Conservation (phyloP, 495 filamentous ascomycete species). For the Penicillium macrosclerotiorum region DNA sequence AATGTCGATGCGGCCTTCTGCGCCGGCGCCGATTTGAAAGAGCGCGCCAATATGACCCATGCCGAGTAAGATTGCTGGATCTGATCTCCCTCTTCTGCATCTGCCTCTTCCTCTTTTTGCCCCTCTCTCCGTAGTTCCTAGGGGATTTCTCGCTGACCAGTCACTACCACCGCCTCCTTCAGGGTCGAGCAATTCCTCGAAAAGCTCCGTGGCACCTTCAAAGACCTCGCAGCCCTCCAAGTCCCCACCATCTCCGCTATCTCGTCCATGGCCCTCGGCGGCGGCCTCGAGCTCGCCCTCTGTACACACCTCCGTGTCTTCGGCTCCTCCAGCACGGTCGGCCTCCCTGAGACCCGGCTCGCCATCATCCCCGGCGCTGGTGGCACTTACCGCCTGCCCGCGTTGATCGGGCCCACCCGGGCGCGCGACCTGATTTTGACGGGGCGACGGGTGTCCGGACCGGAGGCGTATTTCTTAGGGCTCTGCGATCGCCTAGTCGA, state of each 20-base stretch:
- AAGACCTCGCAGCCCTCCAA: constrained; percentile 63
- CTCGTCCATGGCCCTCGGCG: constrained; percentile 78
- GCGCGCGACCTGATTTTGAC: constrained; percentile 86
- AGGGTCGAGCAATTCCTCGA: constrained; percentile 76
- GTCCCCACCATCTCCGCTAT: constrained; percentile 89
- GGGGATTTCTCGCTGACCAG: background rate
- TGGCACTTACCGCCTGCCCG: constrained; percentile 81
- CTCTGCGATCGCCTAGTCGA: constrained; percentile 81
- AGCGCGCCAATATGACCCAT: constrained; percentile 68
- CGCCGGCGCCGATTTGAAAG: constrained; percentile 92
- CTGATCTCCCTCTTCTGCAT: background rate
- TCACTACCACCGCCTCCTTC: background rate
- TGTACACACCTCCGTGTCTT: constrained; percentile 84
- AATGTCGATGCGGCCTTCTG: constrained; percentile 82
- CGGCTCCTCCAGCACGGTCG: constrained; percentile 67
- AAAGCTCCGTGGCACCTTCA: constrained; percentile 69
- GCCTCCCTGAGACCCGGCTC: constrained; percentile 84
- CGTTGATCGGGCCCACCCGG: constrained; percentile 67
- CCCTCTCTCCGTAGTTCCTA: too few species aligned
- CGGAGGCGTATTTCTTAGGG: constrained; percentile 81
- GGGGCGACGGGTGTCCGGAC: constrained; percentile 71
- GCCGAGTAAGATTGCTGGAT: constrained; percentile 59
- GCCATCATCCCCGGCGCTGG: constrained; percentile 95
- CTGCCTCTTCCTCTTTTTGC: too few species aligned
- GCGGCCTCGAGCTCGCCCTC: constrained; percentile 87